Conservation (phyloP, 2,329 filamentous ascomycete species). For the Venturiaceae sp. region DNA sequence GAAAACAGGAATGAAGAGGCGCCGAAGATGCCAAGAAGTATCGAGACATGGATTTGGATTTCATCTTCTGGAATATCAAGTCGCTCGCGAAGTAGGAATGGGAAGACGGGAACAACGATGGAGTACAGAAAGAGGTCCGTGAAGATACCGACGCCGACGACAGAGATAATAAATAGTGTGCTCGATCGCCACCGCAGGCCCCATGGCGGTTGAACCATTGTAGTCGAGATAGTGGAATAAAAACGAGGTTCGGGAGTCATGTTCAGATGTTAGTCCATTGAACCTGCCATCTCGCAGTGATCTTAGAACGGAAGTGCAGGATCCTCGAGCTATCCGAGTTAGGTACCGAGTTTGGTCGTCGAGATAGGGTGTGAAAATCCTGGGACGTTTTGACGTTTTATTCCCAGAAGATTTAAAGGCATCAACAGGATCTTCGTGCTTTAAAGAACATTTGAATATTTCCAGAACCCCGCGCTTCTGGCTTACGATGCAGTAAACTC, state of each 20-base stretch:
- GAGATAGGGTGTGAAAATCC: too few relatives aligned
- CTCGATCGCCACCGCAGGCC: conserved; percentile 44
- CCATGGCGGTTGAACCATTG: neutral
- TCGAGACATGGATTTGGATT: conserved; percentile 43
- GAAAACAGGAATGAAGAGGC: conserved; percentile 42
- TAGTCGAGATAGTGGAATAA: too few relatives aligned
- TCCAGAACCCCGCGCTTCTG: neutral
- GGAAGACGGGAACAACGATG: conserved; percentile 48
- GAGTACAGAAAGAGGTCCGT: conserved; percentile 52
- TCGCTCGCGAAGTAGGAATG: conserved; percentile 45
- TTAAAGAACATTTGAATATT: too few relatives aligned
- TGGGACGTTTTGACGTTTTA: too few relatives aligned
- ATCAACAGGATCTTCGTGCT: neutral
- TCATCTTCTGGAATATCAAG: conserved; percentile 36
- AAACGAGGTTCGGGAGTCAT: too few relatives aligned
- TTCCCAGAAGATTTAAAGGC: too few relatives aligned
- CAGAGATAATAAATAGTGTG: conserved; percentile 48
- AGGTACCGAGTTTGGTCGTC: too few relatives aligned
- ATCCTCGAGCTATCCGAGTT: too few relatives aligned
- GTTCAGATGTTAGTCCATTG: neutral
- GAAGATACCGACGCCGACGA: conserved; percentile 46
- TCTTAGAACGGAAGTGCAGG: too few relatives aligned
- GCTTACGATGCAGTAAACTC: neutral
- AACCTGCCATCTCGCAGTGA: neutral
- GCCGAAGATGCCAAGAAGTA: conserved; percentile 45